Base-by-base conservation (phyloP, 2,329 filamentous ascomycete species). In the Taxawa tesnikishii region DNA sequence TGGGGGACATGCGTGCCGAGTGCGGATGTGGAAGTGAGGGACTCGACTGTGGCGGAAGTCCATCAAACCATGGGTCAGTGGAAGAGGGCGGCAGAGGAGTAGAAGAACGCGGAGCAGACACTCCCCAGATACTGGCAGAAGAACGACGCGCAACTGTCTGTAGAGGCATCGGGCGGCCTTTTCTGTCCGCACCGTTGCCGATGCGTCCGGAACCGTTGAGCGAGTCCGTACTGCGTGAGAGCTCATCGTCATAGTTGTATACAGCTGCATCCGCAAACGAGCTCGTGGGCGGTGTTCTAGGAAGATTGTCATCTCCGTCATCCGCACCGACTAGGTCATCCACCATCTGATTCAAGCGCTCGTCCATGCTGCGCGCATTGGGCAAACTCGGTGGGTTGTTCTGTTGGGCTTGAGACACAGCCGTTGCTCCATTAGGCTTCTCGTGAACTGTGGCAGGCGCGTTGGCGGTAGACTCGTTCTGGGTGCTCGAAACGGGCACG, bases 291-390 rank as follows among this genome's bases (percentile, higher is more conserved):
- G 29, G 13, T 3, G 15, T 26, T 15, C 28, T 10, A 17, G 29
- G 25, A 4, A 29, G 13, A 33, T 59, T 55, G 17, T 56, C 56
- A 36, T 63, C 60, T 26, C 57, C 52, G 15, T 59, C 57, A 29
- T 62, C 56, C 13, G 48, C 48, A 26, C 55, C 56, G 31, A 75
- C 58, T 16, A 75, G 54, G 36, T 68, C 59, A 41, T 75, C 67
- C 10, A 75, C 70, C 70, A 75, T 74, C 7, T 60, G 61, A 38
- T 61, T 62, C 56, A 73, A 66, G 15, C 63, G 62, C n/a, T 55
- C 56, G 35, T 68, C 65, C 50, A 37, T 50, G 51, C 47, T 49
- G 5, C 43, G 39, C 27, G 38, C 38, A 12, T 32, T 30, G 5
- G 18, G 39, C 27, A 37, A 37, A 12, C 31, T 30, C 3, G 18